These are phyloP conservation scores for Penicillium egyptiacum DNA, from an alignment of 495 filamentous ascomycete species.

Conservation along the genomic window DNA sequence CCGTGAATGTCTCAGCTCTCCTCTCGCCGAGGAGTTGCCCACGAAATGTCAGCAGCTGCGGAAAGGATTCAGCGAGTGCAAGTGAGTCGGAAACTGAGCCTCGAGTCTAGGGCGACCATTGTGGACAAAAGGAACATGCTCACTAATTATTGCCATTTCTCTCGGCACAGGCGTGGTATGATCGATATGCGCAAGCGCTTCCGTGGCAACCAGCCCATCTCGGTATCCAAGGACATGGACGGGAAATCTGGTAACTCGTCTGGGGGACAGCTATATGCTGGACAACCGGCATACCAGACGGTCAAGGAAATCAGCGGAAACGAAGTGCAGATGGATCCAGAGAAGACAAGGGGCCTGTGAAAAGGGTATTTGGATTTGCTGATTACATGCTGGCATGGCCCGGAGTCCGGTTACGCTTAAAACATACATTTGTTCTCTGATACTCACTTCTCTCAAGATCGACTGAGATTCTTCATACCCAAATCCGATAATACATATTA, in stretches of 20 bases:
- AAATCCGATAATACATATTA: neutral
- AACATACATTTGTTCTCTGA: conserved; percentile 9
- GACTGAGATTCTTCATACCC: conserved; percentile 8
- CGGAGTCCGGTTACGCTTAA: conserved; percentile 24
- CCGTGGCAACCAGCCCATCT: conserved; percentile 87
- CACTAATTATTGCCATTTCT: neutral
- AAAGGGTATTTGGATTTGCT: conserved; percentile 11
- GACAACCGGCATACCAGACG: conserved; percentile 65
- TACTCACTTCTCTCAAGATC: conserved; percentile 1
- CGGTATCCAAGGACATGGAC: conserved; percentile 61
- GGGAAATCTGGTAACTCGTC: conserved; percentile 41
- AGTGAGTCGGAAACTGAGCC: conserved; percentile 44
- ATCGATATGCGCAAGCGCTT: conserved; percentile 99
- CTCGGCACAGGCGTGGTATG: conserved; percentile 64
- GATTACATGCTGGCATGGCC: conserved; percentile 34
- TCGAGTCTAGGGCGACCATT: neutral
- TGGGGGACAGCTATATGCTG: conserved; percentile 71
- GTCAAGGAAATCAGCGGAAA: conserved; percentile 48
- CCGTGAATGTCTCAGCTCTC: conserved; percentile 81
- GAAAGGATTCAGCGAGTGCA: conserved; percentile 91
- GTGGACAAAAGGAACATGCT: neutral
- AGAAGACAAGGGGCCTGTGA: conserved; percentile 50
- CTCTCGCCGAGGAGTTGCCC: conserved; percentile 74
- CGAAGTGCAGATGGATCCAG: conserved; percentile 52
- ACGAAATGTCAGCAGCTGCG: conserved; percentile 88